Base-by-base conservation (phyloP, 768 basidiomycete genomes). In the Lactarius indigo region DNA sequence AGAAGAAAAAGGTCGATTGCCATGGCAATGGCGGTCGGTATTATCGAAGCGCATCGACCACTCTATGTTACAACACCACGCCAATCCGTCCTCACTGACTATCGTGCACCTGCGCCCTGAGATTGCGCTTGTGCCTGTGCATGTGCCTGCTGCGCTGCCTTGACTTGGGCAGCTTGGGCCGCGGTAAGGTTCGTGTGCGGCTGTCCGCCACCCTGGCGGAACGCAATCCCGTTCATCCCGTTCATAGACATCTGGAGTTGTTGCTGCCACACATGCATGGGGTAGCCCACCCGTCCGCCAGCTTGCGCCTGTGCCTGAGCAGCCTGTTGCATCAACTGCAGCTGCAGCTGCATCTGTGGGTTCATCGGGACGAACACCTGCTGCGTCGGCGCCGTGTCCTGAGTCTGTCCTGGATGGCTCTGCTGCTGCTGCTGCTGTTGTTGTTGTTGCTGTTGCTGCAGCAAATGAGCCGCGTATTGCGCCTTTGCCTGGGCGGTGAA, bases 401-500 rank as follows among this genome's bases (percentile, higher is more conserved):
- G 74, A 50, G 69, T 66, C 59, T 65, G 71, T 52, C 63, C 59
- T 33, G 72, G 70, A 2, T 64, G 64, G 13, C 59, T 68, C 23
- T 68, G 69, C 28, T 64, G 68, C 8, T 59, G 68, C 2, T 69
- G 69, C 52, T 74, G 73, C 39, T 74, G 71, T 57, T 67, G 74
- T 18, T 50, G 64, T 28, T 26, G 35, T 1, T 59, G 63, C 35
- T 68, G 69, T 12, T 67, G 65, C 41, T 63, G 61, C 17, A 44
- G 61, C 17, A 44, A 10, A 20, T 44, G 59, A 23, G 35, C 59
- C 39, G 59, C 52, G 7, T 64, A 63, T 54, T 55, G 54, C 20
- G 33, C n/a, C 54, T 28, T 41, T 33, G 26, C 44, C 44, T 47
- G 23, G 20, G 42, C 42, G 3, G 20, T n/a, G n/a, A n/a, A 10